Evolutionary conservation across 2,329 filamentous ascomycete species (phyloP), one percentile per base, ranked within the genome.

Genomic region (Camillea tinctor): DNA sequence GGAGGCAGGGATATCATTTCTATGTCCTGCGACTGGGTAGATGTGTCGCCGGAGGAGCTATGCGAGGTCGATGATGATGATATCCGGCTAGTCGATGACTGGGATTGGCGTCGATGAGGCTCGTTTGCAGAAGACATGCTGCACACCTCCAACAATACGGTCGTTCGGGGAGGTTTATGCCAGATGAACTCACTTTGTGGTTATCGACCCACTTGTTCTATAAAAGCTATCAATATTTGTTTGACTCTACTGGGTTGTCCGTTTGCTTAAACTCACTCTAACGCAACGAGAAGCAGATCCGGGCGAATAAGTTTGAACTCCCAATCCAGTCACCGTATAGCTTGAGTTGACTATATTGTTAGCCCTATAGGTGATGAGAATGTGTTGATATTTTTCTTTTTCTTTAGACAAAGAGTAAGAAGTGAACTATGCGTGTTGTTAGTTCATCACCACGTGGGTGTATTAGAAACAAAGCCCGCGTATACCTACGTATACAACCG

Each of bases 81-180:
- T 60, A 55, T 23, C 24, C 58, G 60, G 50, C 60, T 59, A 62
- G 56, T 56, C 52, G 60, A 51, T 56, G 61, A 60, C 61, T 54
- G 56, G 62, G 56, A 64, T 58, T 62, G 59, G 48, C 55, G 57
- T 60, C 52, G 40, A 59, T 52, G 62, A 62, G 53, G 52, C 58
- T 65, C 52, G 55, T 62, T 65, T 64, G 59, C 64, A 58, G 64
- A 64, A 64, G 51, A 49, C 55, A 62, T 66, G 11, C 57, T 60
- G 50, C 61, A 56, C 60, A 50, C 58, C 4, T 21, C 50, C 15
- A 21, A 51, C 7, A 19, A 19, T 13, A 51, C 1, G 8, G 20
- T 51, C 20, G 4, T 7, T 51, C 11, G 15, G 50, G 11, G 7
- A 51, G 13, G 50, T 6, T 17, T 24, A 51, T 19, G 22, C 36